These are phyloP conservation scores for Heterobasidion irregulare DNA, from an alignment of 1,284 basidiomycete genomes.

Conservation along the genomic window DNA sequence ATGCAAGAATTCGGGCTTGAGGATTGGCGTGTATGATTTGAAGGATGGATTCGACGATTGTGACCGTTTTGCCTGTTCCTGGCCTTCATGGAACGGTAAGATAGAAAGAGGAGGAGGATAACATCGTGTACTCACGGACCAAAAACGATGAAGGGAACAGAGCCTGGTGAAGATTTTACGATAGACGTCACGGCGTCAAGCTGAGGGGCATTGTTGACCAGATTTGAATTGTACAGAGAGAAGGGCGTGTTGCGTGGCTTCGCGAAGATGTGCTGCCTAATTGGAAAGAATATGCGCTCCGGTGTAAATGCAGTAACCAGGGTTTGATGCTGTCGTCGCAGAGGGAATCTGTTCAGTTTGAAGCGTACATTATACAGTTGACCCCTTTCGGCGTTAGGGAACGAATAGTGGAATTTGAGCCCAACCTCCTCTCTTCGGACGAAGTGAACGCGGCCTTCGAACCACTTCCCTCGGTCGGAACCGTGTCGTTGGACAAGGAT, in stretches of 20 bases:
- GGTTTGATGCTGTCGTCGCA: conserved; percentile 51
- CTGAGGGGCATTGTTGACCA: conserved; percentile 43
- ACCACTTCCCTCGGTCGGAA: conserved; percentile 35
- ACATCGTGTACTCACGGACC: conserved; percentile 45
- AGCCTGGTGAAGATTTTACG: conserved; percentile 30
- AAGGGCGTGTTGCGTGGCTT: conserved; percentile 7
- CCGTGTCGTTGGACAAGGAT: conserved; percentile 40
- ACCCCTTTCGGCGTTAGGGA: conserved; percentile 19
- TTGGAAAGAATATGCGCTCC: conserved; percentile 34
- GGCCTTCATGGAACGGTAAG: conserved; percentile 23
- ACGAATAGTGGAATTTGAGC: conserved; percentile 40
- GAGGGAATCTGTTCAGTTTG: conserved; percentile 42
- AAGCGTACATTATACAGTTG: conserved; percentile 41
- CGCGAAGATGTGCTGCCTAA: conserved; percentile 17
- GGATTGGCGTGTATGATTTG: conserved; percentile 41
- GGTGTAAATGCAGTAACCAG: conserved; percentile 33
- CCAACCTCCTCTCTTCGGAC: conserved; percentile 43
- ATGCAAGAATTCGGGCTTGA: conserved; percentile 44
- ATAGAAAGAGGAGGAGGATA: background rate
- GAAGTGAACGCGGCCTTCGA: conserved; percentile 47
- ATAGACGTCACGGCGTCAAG: conserved; percentile 47
- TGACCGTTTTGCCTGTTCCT: conserved; percentile 65
- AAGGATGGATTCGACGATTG: conserved; percentile 54
- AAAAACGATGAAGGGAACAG: conserved; percentile 52
- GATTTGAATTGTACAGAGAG: conserved; percentile 32